Conservation (phyloP, 352 stramenopile species). For the Plasmopara halstedii region DNA sequence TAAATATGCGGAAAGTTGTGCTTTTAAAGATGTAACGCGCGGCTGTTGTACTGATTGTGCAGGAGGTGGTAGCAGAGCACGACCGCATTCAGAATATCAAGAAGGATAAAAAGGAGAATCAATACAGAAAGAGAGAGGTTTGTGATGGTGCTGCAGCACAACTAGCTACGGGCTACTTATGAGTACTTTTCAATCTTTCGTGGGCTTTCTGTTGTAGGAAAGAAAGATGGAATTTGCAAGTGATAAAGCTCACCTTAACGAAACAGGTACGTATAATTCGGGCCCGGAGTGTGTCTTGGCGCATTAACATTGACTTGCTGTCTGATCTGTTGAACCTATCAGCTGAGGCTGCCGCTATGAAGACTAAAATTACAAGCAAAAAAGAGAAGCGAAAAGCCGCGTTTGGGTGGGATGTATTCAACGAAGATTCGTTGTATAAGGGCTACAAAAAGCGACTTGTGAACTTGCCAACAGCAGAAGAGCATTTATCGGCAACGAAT, state of each 20-base stretch:
- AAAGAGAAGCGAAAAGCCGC: constrained; percentile 77
- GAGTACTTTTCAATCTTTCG: neutral
- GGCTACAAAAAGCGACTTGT: constrained; percentile 78
- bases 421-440: constrained; percentile 79
- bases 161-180: neutral
- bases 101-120: constrained; percentile 48
- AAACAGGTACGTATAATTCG: constrained; percentile 36
- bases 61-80: constrained; percentile 69
- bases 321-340: neutral
- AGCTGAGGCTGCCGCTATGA: constrained; percentile 48
- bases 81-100: constrained; percentile 63
- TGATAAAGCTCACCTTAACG: constrained; percentile 49
- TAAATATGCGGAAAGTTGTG: neutral
- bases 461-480: constrained; percentile 35
- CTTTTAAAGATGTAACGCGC: neutral
- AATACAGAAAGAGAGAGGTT: constrained; percentile 50
- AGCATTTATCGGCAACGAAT: constrained; percentile 2
- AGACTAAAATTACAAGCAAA: constrained; percentile 56
- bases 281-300: neutral
- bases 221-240: constrained; percentile 36
- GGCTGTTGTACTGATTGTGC: neutral
- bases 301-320: neutral
- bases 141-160: neutral
- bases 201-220: constrained; percentile 22
- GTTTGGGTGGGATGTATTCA: constrained; percentile 83